Percentiles rank a stretch among this genome's conserved stretches.
Evolutionary conservation across 768 basidiomycete genomes (phyloP).

Genomic region (Dacryopinax primogenitus): DNA sequence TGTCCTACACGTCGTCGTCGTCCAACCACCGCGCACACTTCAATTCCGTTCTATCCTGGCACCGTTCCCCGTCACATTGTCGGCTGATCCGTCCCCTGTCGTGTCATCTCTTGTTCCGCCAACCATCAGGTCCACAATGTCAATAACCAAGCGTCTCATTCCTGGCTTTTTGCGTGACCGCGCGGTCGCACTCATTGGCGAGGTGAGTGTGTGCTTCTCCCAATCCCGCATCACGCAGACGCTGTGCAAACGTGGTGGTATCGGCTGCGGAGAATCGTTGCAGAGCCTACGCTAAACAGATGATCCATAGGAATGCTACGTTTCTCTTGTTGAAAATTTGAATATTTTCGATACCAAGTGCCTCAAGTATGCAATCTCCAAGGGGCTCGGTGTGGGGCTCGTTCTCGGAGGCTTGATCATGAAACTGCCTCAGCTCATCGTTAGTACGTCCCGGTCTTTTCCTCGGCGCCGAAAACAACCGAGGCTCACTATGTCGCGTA

Average conservation of each 20-base stretch:
- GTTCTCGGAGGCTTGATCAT: slow-evolving; percentile 87
- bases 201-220: slow-evolving; percentile 40
- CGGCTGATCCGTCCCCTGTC: not conserved
- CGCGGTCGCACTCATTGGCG: slow-evolving; percentile 66
- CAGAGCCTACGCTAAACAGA: slow-evolving; percentile 11
- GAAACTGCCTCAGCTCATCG: slow-evolving; percentile 87
- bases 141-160: slow-evolving; percentile 2
- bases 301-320: slow-evolving; percentile 65
- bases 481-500: slow-evolving; percentile 7
- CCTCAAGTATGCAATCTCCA: slow-evolving; percentile 82
- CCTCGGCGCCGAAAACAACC: slow-evolving; percentile 1
- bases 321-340: slow-evolving; percentile 74
- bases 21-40: not conserved
- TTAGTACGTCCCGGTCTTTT: slow-evolving; percentile 43
- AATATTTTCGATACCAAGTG: slow-evolving; percentile 65
- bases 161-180: slow-evolving; percentile 55
- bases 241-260: not conserved
- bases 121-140: not conserved
- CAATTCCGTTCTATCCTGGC: not conserved
- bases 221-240: not conserved
- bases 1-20: not conserved
- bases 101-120: not conserved
- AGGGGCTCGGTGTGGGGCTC: slow-evolving; percentile 83
- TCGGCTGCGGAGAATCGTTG: not conserved
- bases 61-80: not conserved